Percentiles rank a stretch among this genome's conserved stretches.
Evolutionary conservation across 306 rosid genomes (phyloP).

Genomic region (Coriaria nepalensis): DNA sequence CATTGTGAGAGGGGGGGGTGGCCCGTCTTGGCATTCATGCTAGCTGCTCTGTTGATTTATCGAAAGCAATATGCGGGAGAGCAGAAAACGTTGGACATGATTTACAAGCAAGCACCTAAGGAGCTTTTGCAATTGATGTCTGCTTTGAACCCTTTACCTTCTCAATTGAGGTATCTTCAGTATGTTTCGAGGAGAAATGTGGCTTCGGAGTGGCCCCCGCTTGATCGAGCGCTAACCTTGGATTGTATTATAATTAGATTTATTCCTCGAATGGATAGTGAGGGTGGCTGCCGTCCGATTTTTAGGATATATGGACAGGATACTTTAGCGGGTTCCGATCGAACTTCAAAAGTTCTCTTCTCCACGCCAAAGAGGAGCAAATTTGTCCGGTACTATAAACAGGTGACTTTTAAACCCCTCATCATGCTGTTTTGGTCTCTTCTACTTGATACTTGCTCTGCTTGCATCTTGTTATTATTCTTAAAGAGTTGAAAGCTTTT

Average conservation of each 20-base stretch:
- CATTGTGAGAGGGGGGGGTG: constrained; percentile 93
- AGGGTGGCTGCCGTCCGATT: constrained; percentile 86
- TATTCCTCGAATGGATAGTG: constrained; percentile 71
- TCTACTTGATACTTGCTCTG: neutral
- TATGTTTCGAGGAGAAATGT: constrained; percentile 89
- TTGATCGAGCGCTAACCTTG: constrained; percentile 81
- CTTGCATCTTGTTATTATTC: neutral
- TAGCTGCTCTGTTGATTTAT: constrained; percentile 82
- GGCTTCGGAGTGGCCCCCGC: constrained; percentile 88
- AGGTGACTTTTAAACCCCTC: constrained; percentile 32
- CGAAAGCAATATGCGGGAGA: constrained; percentile 73
- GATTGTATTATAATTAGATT: constrained; percentile 69
- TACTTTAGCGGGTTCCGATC: constrained; percentile 78
- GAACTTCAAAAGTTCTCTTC: constrained; percentile 75
- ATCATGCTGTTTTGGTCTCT: neutral
- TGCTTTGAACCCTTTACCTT: constrained; percentile 81
- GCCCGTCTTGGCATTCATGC: constrained; percentile 89
- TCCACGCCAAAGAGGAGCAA: constrained; percentile 87
- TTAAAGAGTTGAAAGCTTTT: no score
- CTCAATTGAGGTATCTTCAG: constrained; percentile 89
- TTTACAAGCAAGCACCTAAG: constrained; percentile 81
- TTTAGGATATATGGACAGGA: constrained; percentile 93
- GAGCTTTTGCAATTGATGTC: constrained; percentile 93
- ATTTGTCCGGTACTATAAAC: constrained; percentile 64
- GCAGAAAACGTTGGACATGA: constrained; percentile 85